Conservation (phyloP, 2,329 filamentous ascomycete genomes). For the Emydomyces testavorans region DNA sequence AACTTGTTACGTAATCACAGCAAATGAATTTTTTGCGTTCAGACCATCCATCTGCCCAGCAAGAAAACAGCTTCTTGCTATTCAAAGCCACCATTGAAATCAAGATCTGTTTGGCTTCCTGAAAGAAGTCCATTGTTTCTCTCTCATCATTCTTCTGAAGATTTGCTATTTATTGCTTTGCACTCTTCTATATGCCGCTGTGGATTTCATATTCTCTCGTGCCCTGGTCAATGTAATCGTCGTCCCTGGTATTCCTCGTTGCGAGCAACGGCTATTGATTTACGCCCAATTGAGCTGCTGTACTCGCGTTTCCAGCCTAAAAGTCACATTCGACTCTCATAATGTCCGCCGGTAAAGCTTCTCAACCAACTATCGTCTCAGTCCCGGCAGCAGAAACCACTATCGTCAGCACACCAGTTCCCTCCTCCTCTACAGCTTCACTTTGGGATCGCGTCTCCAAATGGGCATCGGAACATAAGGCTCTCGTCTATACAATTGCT, state of each 20-base stretch:
- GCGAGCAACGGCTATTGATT: neutral
- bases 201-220: neutral
- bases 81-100: neutral
- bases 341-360: constrained; percentile 1
- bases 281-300: neutral
- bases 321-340: neutral
- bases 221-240: neutral
- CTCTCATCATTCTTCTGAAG: neutral
- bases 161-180: neutral
- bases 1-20: neutral
- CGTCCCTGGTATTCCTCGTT: neutral
- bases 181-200: neutral
- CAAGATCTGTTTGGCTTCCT: neutral
- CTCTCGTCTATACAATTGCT: constrained; percentile 88
- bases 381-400: constrained; percentile 2
- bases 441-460: constrained; percentile 79
- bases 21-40: neutral
- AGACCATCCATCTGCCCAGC: neutral
- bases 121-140: neutral
- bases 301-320: neutral
- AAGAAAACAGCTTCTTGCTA: neutral
- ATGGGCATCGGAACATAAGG: constrained; percentile 94
- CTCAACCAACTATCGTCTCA: constrained; percentile 1
- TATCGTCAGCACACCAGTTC: constrained; percentile 11
- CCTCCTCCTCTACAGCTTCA: constrained; percentile 13